Percentiles rank a stretch among this genome's conserved stretches.
Evolutionary conservation across 495 filamentous ascomycete species (phyloP).

Genomic region (Penicillium alfredii): DNA sequence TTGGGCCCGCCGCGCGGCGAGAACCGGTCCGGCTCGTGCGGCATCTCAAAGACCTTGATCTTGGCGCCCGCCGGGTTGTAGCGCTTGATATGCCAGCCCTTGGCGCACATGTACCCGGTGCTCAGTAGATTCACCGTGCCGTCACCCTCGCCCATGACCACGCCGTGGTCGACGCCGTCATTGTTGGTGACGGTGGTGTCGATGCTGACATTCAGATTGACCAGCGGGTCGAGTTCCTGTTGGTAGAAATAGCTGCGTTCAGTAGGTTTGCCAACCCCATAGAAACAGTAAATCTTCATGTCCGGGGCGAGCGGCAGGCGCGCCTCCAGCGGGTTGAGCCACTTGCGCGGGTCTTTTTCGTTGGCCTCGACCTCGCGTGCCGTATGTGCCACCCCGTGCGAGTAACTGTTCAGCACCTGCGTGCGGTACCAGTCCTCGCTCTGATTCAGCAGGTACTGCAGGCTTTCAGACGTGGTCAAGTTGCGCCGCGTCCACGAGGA

Average conservation of each 20-base stretch:
- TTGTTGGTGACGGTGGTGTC: conserved; percentile 71
- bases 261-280: conserved; percentile 86
- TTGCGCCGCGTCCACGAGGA: conserved; percentile 60
- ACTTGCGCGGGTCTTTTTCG: conserved; percentile 73
- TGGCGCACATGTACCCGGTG: conserved; percentile 91
- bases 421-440: conserved; percentile 81
- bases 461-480: conserved; percentile 69
- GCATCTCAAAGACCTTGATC: conserved; percentile 89
- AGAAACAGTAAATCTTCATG: conserved; percentile 97
- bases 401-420: conserved; percentile 68
- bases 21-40: conserved; percentile 89
- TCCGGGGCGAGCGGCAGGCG: conserved; percentile 81
- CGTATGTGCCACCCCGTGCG: conserved; percentile 81
- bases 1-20: conserved; percentile 89
- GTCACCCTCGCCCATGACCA: conserved; percentile 90
- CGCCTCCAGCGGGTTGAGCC: conserved; percentile 92
- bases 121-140: conserved; percentile 88
- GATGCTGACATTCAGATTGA: conserved; percentile 79
- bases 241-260: conserved; percentile 91
- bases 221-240: conserved; percentile 56
- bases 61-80: conserved; percentile 83
- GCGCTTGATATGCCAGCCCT: conserved; percentile 83
- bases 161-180: conserved; percentile 71
- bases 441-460: conserved; percentile 69
- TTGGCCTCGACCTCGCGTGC: conserved; percentile 78